phyloP scores from a whole-genome alignment of 371 early-diverging fungal genomes.

The Syncephalastrum sp. region DNA sequence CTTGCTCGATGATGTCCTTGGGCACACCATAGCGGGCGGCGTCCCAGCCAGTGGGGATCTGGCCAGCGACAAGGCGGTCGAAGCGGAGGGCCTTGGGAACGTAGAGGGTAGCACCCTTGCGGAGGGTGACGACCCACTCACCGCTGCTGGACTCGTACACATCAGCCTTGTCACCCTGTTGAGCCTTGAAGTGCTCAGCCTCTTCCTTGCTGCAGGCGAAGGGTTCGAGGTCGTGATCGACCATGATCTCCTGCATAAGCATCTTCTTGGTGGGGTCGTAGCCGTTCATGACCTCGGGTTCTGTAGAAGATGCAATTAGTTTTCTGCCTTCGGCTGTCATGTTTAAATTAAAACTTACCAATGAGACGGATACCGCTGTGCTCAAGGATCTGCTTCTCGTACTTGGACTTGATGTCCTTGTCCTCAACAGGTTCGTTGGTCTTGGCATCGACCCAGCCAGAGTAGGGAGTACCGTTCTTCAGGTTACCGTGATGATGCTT shows the following conservation, averaged over 20 bases:
- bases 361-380: conserved; percentile 96
- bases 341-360: conserved; percentile 35
- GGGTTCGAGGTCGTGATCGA: conserved; percentile 90
- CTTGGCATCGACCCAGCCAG: conserved; percentile 94
- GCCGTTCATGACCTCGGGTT: conserved; percentile 87
- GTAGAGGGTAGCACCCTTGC: conserved; percentile 86
- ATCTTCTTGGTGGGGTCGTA: conserved; percentile 91
- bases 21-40: conserved; percentile 94
- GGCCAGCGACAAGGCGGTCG: conserved; percentile 94
- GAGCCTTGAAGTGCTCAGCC: conserved; percentile 85
- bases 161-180: conserved; percentile 88
- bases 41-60: conserved; percentile 95
- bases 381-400: conserved; percentile 88
- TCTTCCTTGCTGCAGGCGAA: conserved; percentile 92
- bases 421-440: conserved; percentile 91
- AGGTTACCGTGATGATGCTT: conserved; percentile 88
- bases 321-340: not conserved
- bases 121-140: conserved; percentile 78
- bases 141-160: conserved; percentile 67
- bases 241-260: conserved; percentile 89
- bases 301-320: conserved; percentile 15
- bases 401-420: conserved; percentile 89
- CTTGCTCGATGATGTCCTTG: conserved; percentile 88
- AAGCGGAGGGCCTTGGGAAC: conserved; percentile 94
- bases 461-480: conserved; percentile 78